Percentiles rank a stretch among this genome's conserved stretches.
Evolutionary conservation across 2,329 filamentous ascomycete genomes (phyloP).

Genomic region (Fusarium palustre): DNA sequence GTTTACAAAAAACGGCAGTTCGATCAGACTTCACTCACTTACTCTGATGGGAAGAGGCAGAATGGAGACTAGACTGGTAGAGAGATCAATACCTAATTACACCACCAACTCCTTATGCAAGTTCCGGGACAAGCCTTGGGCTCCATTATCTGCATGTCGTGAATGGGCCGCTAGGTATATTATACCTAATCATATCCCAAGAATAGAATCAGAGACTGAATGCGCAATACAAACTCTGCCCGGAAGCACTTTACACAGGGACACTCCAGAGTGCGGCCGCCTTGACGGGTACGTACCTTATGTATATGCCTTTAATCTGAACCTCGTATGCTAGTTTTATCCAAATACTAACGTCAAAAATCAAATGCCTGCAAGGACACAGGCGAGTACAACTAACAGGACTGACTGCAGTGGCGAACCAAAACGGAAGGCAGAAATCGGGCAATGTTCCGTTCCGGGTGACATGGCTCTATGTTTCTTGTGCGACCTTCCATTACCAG

Average conservation of each 20-base stretch:
- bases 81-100: background rate
- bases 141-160: background rate
- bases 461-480: constrained; percentile 3
- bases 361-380: constrained; percentile 15
- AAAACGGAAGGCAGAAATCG: constrained; percentile 39
- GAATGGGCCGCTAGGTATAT: background rate
- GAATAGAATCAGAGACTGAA: constrained; percentile 6
- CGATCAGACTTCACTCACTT: background rate
- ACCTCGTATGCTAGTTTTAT: background rate
- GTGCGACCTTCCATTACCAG: constrained; percentile 36
- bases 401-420: constrained; percentile 13
- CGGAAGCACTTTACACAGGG: background rate
- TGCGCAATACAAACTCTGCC: background rate
- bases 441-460: constrained; percentile 11
- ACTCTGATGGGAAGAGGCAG: background rate
- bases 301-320: background rate
- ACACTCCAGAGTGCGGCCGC: constrained; percentile 14
- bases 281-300: background rate
- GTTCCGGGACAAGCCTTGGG: background rate
- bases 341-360: constrained; percentile 4
- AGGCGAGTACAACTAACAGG: background rate
- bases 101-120: background rate
- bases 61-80: background rate
- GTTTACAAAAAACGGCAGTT: background rate
- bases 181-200: background rate